A percentile compares a stretch with the other conserved stretches of the same genome.
These are phyloP conservation scores for Salix viminalis DNA, from an alignment of 345 rosid species.

Conservation along the genomic window DNA sequence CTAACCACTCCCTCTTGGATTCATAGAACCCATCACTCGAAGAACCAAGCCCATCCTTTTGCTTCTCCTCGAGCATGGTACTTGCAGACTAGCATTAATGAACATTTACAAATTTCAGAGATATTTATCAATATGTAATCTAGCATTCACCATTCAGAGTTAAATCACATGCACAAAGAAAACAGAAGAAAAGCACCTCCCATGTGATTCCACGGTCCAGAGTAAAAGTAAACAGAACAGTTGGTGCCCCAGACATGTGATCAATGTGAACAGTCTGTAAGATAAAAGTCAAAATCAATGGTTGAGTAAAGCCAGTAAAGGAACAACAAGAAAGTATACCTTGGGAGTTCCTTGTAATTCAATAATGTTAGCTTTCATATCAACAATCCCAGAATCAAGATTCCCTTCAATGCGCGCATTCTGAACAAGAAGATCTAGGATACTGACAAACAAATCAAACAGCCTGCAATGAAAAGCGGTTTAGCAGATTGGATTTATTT, in stretches of 20 bases:
- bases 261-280: slow-evolving; percentile 90
- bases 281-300: slow-evolving; percentile 20
- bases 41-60: slow-evolving; percentile 76
- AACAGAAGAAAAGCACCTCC: slow-evolving; percentile 52
- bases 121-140: neutral
- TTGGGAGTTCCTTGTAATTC: slow-evolving; percentile 80
- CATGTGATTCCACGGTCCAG: slow-evolving; percentile 92
- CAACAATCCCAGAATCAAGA: slow-evolving; percentile 93
- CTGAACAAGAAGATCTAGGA: slow-evolving; percentile 81
- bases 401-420: slow-evolving; percentile 95
- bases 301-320: slow-evolving; percentile 18
- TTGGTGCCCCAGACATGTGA: slow-evolving; percentile 92
- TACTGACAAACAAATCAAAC: slow-evolving; percentile 82
- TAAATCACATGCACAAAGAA: neutral
- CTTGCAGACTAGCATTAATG: slow-evolving; percentile 60
- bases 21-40: slow-evolving; percentile 87
- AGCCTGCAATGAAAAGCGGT: slow-evolving; percentile 49
- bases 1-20: slow-evolving; percentile 96
- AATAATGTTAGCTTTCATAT: slow-evolving; percentile 81
- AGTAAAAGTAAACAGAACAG: slow-evolving; percentile 80
- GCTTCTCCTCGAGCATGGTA: slow-evolving; percentile 67
- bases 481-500: slow-evolving; percentile 22
- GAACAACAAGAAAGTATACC: slow-evolving; percentile 45
- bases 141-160: neutral
- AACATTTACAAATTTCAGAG: neutral